These are phyloP conservation scores for Orbilia brochopaga DNA, from an alignment of 2,329 filamentous ascomycete genomes.

Conservation along the genomic window DNA sequence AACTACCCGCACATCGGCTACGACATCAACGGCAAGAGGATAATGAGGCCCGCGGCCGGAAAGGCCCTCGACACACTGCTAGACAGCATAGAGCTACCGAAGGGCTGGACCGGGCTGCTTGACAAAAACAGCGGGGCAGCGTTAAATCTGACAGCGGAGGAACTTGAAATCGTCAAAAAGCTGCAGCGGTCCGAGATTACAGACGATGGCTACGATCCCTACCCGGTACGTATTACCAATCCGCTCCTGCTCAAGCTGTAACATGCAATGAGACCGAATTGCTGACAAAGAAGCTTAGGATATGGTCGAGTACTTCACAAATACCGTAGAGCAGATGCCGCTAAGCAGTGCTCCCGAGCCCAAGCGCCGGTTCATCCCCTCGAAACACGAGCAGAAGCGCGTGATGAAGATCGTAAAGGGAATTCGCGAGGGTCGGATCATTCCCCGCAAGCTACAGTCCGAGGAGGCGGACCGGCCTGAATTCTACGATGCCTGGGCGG, in stretches of 20 bases:
- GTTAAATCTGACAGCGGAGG: conserved; percentile 81
- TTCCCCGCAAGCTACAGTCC: conserved; percentile 83
- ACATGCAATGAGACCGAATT: neutral
- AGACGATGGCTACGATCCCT: conserved; percentile 88
- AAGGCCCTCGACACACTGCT: conserved; percentile 90
- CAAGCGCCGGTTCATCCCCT: conserved; percentile 92
- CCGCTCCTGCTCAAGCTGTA: neutral
- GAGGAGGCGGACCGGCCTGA: conserved; percentile 73
- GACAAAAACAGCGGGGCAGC: conserved; percentile 94
- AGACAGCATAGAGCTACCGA: conserved; percentile 94
- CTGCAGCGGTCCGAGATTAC: conserved; percentile 83
- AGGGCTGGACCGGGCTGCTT: conserved; percentile 95
- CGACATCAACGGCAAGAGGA: conserved; percentile 97
- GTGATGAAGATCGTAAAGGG: conserved; percentile 97
- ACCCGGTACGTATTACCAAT: conserved; percentile 71
- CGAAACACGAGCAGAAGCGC: conserved; percentile 94
- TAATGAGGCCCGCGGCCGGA: conserved; percentile 92
- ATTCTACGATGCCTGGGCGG: conserved; percentile 91
- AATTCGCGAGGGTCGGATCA: conserved; percentile 89
- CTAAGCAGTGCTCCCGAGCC: conserved; percentile 92
- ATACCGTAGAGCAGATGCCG: conserved; percentile 90
- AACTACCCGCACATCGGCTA: conserved; percentile 98
- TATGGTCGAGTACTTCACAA: conserved; percentile 91
- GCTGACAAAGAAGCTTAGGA: conserved; percentile 61
- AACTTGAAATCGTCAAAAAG: conserved; percentile 84